These are phyloP conservation scores for Hirsutella minnesotensis DNA, from an alignment of 2,329 filamentous ascomycete genomes.

Conservation along the genomic window DNA sequence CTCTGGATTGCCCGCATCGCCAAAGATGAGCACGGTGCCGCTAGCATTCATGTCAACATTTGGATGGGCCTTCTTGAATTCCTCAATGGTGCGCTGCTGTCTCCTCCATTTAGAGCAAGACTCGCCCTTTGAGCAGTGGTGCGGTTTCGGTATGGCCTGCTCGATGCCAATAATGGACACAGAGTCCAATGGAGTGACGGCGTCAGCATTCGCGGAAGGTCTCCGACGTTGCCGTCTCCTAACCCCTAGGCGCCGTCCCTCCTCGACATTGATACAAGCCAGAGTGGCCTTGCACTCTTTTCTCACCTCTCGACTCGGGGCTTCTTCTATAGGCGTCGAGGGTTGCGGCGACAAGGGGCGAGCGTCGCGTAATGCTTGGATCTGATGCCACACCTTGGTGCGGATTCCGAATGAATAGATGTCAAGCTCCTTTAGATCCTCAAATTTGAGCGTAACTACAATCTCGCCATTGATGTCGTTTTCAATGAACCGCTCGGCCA, in stretches of 20 bases:
- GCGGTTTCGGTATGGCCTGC: constrained; percentile 73
- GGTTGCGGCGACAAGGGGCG: constrained; percentile 37
- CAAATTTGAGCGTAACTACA: constrained; percentile 81
- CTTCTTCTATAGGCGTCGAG: constrained; percentile 50
- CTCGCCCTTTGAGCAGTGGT: constrained; percentile 77
- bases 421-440: constrained; percentile 71
- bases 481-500: constrained; percentile 75
- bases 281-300: constrained; percentile 27
- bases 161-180: constrained; percentile 89
- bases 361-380: constrained; percentile 54
- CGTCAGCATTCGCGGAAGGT: constrained; percentile 42
- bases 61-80: constrained; percentile 65
- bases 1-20: constrained; percentile 65
- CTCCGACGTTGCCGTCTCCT: constrained; percentile 26
- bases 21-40: constrained; percentile 64
- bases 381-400: constrained; percentile 69
- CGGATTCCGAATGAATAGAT: constrained; percentile 74
- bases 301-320: constrained; percentile 36
- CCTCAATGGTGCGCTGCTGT: constrained; percentile 65
- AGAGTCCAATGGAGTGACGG: constrained; percentile 68
- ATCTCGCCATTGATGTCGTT: constrained; percentile 90
- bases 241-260: constrained; percentile 27
- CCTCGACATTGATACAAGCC: constrained; percentile 11
- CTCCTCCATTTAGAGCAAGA: constrained; percentile 73
- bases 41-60: constrained; percentile 40